phyloP scores from a whole-genome alignment of 805 yeast species.

The Deakozyma indianensis region DNA sequence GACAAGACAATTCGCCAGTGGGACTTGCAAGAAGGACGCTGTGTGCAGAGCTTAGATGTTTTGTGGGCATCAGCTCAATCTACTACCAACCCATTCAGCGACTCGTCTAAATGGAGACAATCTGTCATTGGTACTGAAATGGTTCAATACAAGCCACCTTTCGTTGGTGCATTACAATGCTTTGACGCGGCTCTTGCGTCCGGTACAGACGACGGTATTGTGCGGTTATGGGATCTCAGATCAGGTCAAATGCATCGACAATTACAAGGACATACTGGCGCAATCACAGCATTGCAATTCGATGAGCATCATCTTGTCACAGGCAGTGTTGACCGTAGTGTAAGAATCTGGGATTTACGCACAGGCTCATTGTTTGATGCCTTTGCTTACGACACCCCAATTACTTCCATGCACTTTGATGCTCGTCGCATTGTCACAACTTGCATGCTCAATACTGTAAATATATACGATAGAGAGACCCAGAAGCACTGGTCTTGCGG shows the following conservation, averaged over 20 bases:
- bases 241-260: slow-evolving; percentile 51
- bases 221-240: slow-evolving; percentile 64
- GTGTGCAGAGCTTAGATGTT: slow-evolving; percentile 58
- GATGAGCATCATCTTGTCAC: slow-evolving; percentile 51
- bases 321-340: slow-evolving; percentile 47
- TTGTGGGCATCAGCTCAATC: slow-evolving; percentile 37
- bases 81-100: slow-evolving; percentile 4
- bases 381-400: slow-evolving; percentile 44
- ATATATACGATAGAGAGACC: slow-evolving; percentile 42
- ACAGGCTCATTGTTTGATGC: slow-evolving; percentile 49
- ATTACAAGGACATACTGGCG: slow-evolving; percentile 53
- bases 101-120: slow-evolving; percentile 5
- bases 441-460: slow-evolving; percentile 33
- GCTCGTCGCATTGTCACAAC: slow-evolving; percentile 39
- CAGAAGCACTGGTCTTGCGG: slow-evolving; percentile 43
- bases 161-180: slow-evolving; percentile 55
- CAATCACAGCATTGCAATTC: slow-evolving; percentile 54
- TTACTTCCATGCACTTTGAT: slow-evolving; percentile 46
- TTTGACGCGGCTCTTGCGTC: slow-evolving; percentile 67
- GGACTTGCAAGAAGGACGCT: slow-evolving; percentile 54
- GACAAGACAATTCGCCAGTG: slow-evolving; percentile 65
- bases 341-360: slow-evolving; percentile 61
- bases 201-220: slow-evolving; percentile 64
- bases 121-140: slow-evolving; percentile 3
- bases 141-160: slow-evolving; percentile 20